These are phyloP conservation scores for Phytopythium chamaehyphon DNA, from an alignment of 352 stramenopile genomes.

Conservation along the genomic window DNA sequence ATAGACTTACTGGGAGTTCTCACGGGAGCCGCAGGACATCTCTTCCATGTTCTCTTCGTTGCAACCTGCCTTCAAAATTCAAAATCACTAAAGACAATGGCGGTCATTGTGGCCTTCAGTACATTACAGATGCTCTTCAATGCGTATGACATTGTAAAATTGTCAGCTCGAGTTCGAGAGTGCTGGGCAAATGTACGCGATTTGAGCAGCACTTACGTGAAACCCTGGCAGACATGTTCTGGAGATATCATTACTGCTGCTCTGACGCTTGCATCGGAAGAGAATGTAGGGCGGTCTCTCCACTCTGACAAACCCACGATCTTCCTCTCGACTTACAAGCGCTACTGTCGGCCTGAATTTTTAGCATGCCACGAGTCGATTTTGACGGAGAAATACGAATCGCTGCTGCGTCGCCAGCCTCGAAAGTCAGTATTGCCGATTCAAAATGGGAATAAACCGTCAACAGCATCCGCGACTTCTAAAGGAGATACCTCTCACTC, in stretches of 20 bases:
- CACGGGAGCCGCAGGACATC: conserved; percentile 21
- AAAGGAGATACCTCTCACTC: too few species aligned
- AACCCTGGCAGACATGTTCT: too few species aligned
- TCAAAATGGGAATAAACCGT: too few species aligned
- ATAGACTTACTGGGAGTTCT: conserved; percentile 27
- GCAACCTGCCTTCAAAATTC: conserved; percentile 37
- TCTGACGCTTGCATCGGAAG: conserved; percentile 10
- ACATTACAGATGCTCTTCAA: conserved; percentile 27
- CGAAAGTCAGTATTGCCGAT: too few species aligned
- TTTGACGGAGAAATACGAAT: background rate
- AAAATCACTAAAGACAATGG: conserved; percentile 26
- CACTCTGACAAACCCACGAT: conserved; percentile 14
- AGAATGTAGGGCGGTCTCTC: conserved; percentile 15
- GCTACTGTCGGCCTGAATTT: conserved; percentile 11
- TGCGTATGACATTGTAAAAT: conserved; percentile 12
- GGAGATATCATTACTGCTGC: conserved; percentile 2
- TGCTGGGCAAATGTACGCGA: background rate
- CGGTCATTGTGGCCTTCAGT: conserved; percentile 21
- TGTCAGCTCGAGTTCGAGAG: conserved; percentile 6
- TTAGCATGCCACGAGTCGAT: background rate
- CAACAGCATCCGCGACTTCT: too few species aligned
- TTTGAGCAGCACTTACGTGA: conserved; percentile 1
- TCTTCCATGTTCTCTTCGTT: conserved; percentile 45
- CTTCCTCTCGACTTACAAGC: conserved; percentile 24
- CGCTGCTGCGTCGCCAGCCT: background rate